A percentile compares a stretch with the other conserved stretches of the same genome.
phyloP scores from a whole-genome alignment of 2,329 filamentous ascomycete genomes.

The Hypoxylon sp. region DNA sequence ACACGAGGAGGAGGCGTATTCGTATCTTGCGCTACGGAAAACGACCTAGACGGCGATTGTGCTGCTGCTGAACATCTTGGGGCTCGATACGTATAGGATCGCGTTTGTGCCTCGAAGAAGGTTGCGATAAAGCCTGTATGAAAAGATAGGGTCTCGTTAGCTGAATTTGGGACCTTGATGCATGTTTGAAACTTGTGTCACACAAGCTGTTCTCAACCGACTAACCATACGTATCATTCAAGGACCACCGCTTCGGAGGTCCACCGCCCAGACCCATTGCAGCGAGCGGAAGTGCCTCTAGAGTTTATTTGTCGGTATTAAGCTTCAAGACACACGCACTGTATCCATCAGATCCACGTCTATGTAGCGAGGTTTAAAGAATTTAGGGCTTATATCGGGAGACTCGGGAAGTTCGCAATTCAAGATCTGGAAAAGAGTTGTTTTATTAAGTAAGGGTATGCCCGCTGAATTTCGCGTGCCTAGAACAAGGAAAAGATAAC shows the following conservation, averaged over 20 bases:
- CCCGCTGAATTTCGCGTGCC: neutral
- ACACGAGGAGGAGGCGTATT: slow-evolving; percentile 16
- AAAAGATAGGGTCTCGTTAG: slow-evolving; percentile 24
- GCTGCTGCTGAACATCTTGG: slow-evolving; percentile 17
- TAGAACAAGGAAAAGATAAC: neutral
- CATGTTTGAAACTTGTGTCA: slow-evolving; percentile 24
- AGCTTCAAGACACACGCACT: slow-evolving; percentile 12
- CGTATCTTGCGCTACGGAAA: slow-evolving; percentile 34
- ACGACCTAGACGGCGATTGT: slow-evolving; percentile 22
- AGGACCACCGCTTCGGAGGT: slow-evolving; percentile 53
- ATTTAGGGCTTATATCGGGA: slow-evolving; percentile 1
- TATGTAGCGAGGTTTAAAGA: neutral
- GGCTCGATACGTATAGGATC: slow-evolving; percentile 28
- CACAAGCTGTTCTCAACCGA: slow-evolving; percentile 12
- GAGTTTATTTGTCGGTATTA: slow-evolving; percentile 12
- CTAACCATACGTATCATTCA: slow-evolving; percentile 55
- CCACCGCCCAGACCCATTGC: slow-evolving; percentile 49
- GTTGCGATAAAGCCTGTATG: slow-evolving; percentile 54
- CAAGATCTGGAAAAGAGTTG: neutral
- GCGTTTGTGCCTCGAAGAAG: slow-evolving; percentile 51
- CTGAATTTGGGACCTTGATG: slow-evolving; percentile 12
- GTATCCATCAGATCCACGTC: slow-evolving; percentile 29
- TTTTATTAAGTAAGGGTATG: neutral
- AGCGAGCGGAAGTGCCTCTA: neutral
- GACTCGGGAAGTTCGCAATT: slow-evolving; percentile 2